Base-by-base conservation (phyloP, 345 rosid species). In the Camelina laxa region DNA sequence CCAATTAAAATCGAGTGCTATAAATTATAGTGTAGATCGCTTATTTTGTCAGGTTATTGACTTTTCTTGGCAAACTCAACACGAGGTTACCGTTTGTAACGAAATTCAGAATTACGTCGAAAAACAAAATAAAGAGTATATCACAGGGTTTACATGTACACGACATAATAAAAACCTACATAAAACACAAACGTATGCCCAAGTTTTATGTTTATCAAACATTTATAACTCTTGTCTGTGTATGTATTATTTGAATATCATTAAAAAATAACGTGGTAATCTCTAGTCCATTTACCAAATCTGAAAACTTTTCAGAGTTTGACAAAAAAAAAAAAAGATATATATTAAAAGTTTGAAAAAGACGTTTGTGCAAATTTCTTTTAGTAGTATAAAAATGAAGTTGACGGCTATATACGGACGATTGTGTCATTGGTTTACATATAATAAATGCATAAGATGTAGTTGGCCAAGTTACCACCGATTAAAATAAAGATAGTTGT, bases 401-500 rank as follows among this genome's bases (percentile, higher is more conserved):
- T 67, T 30, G 68, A 50, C 56, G 74, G 74, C 68, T 67, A 41
- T 60, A 41, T 45, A 49, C 49, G 9, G 39, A 60, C n/a, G 21
- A 60, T 39, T 39, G 11, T 39, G n/a, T 49, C 36, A 38, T 75
- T 75, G 73, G 61, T 59, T 49, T 59, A n/a, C n/a, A 38, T 49
- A 30, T 59, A 67, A 50, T 62, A 60, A 41, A 60, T 75, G 20
- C 49, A 9, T 54, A 24, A 62, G 35, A 33, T 14, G n/a, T 21
- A n/a, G 54, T 48, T 63, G 71, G 60, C 53, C 17, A 70, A 70
- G 66, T 64, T 47, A 70, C 22, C 10, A 70, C 21, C 7, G 8
- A 64, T 33, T 35, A 62, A 45, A 55, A 7, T 76, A 69, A 69
- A 62, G 35, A 69, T 42, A 62, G 8, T 63, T 36, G 71, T 63